Base-by-base conservation (phyloP, 495 filamentous ascomycete genomes). In the Acidiella bohemica region DNA sequence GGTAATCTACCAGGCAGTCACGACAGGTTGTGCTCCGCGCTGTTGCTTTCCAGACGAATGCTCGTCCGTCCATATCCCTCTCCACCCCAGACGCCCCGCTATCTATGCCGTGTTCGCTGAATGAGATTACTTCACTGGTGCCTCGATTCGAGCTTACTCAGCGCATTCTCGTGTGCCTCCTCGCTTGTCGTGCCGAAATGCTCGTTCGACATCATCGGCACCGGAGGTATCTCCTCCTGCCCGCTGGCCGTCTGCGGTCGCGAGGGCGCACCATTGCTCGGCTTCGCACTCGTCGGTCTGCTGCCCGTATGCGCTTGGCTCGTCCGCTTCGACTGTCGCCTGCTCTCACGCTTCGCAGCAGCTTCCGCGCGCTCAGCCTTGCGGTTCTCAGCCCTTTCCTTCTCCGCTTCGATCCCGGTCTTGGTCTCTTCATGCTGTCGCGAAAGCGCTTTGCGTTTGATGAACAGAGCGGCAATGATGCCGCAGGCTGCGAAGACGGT, bases 341-440 rank as follows among this genome's bases (percentile, higher is more conserved):
- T 51, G 27, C 30, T 53, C 35, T 44, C 36, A 6, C 26, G 36
- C 26, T 30, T n/a, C n/a, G 36, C 36, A 30, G 38, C 51, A 47
- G 48, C 52, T 30, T 44, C 41, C 29, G 39, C 44, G 36, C 27
- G 47, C 45, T 59, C 56, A 25, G 39, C 38, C 29, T 47, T 19
- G 9, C 53, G 22, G 31, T 47, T 40, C 33, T 23, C 31, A 29
- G 47, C 54, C 25, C 39, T 54, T 51, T 55, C 51, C 41, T 53
- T 48, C 47, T 64, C 56, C 13, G 38, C 55, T 16, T 58, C 58
- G 32, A 64, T 36, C 19, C 61, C 61, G 6, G 59, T 63, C 52
- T 60, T 58, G 13, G 54, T 63, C 51, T 61, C 60, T 22, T 53
- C 46, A 35, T 64, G 60, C 21, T 59, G 24, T 33, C 37, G 37